phyloP scores from a whole-genome alignment of 2,329 filamentous ascomycete genomes.

The Periconia macrospinosa region DNA sequence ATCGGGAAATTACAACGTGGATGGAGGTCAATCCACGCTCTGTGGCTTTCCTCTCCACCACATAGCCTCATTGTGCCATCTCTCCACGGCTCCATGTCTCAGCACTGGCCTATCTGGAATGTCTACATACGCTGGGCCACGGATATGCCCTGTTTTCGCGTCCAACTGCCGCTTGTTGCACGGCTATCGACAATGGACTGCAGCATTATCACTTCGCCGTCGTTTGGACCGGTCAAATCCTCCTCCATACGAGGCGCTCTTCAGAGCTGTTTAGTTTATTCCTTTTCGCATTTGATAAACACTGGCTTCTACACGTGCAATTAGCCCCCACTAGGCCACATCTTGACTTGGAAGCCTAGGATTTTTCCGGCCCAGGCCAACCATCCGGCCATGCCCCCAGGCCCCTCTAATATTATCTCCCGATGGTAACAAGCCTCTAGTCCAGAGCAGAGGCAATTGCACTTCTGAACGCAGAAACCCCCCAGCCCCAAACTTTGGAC shows the following conservation, averaged over 20 bases:
- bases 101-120: background rate
- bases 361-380: background rate
- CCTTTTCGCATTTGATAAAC: background rate
- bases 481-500: background rate
- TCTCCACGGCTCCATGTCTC: background rate
- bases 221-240: background rate
- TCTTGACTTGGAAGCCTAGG: background rate
- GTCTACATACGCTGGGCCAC: background rate
- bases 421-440: background rate
- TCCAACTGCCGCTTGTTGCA: background rate
- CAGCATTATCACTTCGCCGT: background rate
- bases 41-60: background rate
- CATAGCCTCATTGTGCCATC: background rate
- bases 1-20: background rate
- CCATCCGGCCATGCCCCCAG: background rate
- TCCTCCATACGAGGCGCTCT: background rate
- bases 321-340: background rate
- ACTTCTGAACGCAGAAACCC: background rate
- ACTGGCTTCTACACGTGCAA: background rate
- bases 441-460: background rate
- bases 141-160: background rate
- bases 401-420: background rate
- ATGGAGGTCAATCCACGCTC: background rate
- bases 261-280: background rate
- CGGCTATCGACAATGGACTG: background rate